phyloP scores from a whole-genome alignment of 2,329 filamentous ascomycete genomes.

The Neoarthrinium moseri region DNA sequence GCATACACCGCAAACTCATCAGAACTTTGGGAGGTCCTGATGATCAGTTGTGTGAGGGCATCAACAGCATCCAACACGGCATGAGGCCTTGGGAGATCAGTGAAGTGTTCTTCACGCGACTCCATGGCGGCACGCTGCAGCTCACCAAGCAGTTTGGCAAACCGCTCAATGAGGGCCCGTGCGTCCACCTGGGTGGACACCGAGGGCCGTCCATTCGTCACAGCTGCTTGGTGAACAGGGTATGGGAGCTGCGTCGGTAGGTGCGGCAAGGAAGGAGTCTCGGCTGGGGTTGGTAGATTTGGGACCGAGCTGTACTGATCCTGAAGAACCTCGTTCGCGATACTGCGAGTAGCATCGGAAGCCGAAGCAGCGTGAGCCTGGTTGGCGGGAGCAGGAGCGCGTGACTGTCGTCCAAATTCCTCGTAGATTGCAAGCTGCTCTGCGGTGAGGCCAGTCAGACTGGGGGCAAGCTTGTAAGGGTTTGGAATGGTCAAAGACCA shows the following conservation, averaged over 20 bases:
- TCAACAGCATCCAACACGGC: conserved; percentile 62
- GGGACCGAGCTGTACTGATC: conserved; percentile 60
- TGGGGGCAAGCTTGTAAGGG: conserved; percentile 82
- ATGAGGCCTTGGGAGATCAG: conserved; percentile 57
- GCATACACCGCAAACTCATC: conserved; percentile 60
- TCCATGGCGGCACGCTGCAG: conserved; percentile 53
- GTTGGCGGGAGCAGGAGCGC: conserved; percentile 56
- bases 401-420: conserved; percentile 86
- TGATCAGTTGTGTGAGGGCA: conserved; percentile 59
- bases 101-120: conserved; percentile 58
- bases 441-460: conserved; percentile 69
- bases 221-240: conserved; percentile 40
- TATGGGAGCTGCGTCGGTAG: conserved; percentile 55
- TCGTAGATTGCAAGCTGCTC: conserved; percentile 97
- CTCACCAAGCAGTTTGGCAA: conserved; percentile 58
- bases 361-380: conserved; percentile 54
- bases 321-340: conserved; percentile 63
- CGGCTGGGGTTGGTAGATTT: conserved; percentile 56
- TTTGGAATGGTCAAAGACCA: conserved; percentile 95
- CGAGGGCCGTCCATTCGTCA: conserved; percentile 51
- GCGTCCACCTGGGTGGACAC: conserved; percentile 46
- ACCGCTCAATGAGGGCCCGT: conserved; percentile 50
- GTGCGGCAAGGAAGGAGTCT: conserved; percentile 56
- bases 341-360: conserved; percentile 59
- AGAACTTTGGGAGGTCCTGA: conserved; percentile 60